Base-by-base conservation (phyloP, 768 basidiomycete species). In the Amanita phalloides region DNA sequence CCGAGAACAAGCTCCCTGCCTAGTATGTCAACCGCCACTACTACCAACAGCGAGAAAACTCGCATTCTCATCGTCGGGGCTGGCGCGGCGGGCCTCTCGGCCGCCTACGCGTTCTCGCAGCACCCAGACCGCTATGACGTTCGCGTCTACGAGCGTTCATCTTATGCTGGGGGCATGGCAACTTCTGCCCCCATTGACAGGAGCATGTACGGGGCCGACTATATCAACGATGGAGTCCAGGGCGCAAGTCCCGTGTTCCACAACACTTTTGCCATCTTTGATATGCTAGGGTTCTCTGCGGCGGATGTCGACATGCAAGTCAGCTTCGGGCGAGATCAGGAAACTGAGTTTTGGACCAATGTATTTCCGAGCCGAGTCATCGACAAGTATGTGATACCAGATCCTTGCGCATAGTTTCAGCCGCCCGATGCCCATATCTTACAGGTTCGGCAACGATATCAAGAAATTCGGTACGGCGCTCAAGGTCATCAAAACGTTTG, bases 211-310 rank as follows among this genome's bases (percentile, higher is more conserved):
- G 64, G 66, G 13, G 62, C 66, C 6, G 59, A 63, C 8, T 66
- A 62, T 39, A 64, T 67, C 54, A 67, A 67, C 41, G 66, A 67
- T 48, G 66, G 64, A 10, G 63, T 67, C 0, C 66, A 67, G 54
- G 66, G 66, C 46, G 65, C 64, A 3, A 65, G 61, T 43, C 65
- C 61, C 7, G 60, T 62, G 11, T 67, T 64, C 54, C 54, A 64
- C 38, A 65, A 65, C 48, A 64, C 66, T 1, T 66, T 62, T 43
- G 62, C 65, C 9, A 56, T 66, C 45, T 65, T 67, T 26, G 59
- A 67, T n/a, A 59, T 46, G n/a, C 56, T 64, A 9, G 65, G 64
- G 7, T 65, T 64, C 55, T 56, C 53, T 36, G 59, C 62, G 4
- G 58, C 61, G 36, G 62, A 63, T 41, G 61, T 67, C 20, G 64